Conservation (phyloP, 2,329 filamentous ascomycete species). For the Zymoseptoria tritici region DNA sequence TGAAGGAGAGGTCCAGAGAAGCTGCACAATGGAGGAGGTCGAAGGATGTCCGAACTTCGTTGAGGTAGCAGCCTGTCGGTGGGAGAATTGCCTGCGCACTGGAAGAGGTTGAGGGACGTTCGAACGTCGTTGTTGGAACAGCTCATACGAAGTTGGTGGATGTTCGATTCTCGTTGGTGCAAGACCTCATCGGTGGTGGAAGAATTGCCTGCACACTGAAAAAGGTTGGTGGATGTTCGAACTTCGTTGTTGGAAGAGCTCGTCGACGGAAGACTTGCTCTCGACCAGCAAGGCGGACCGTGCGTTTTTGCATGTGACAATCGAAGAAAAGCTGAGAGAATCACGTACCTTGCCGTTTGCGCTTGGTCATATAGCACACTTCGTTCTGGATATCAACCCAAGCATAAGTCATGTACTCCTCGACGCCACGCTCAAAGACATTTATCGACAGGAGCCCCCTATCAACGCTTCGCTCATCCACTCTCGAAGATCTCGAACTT, state of each 20-base stretch:
- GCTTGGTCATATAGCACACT: background rate
- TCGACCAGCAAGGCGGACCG: background rate
- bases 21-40: too few species aligned
- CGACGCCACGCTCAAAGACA: background rate
- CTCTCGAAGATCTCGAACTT: conserved; percentile 43
- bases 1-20: background rate
- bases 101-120: too few species aligned
- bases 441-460: background rate
- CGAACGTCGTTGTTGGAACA: too few species aligned
- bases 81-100: too few species aligned
- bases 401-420: background rate
- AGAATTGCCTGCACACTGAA: too few species aligned
- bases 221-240: too few species aligned
- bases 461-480: background rate
- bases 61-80: too few species aligned
- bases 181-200: too few species aligned
- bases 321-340: background rate
- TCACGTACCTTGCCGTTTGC: background rate
- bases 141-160: too few species aligned
- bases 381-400: background rate
- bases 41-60: too few species aligned
- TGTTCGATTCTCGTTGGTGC: too few species aligned
- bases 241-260: too few species aligned
- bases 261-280: background rate
- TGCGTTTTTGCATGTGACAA: background rate